These are phyloP conservation scores for Themeda triandra DNA, from an alignment of 176 grass and related monocot genomes.

Conservation along the genomic window DNA sequence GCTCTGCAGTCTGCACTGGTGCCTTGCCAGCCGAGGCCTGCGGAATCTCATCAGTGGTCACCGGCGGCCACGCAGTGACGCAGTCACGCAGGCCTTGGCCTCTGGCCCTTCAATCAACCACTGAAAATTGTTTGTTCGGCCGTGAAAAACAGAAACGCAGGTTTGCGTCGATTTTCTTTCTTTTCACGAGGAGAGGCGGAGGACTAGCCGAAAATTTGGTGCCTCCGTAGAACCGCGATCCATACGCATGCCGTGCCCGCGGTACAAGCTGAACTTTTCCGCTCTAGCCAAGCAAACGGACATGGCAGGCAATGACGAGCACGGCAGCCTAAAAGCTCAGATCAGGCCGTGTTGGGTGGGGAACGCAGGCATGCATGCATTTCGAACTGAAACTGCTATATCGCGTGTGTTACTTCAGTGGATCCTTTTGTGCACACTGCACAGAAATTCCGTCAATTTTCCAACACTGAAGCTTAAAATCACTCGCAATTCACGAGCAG, in stretches of 20 bases:
- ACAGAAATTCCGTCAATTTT: not conserved
- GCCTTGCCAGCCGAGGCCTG: not conserved
- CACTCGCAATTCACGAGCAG: not conserved
- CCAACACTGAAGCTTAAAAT: not conserved
- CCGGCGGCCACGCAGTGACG: not conserved
- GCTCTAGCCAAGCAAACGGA: too few relatives aligned
- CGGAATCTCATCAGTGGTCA: not conserved
- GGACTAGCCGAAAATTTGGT: not conserved
- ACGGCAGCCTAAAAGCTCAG: too few relatives aligned
- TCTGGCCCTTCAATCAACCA: not conserved
- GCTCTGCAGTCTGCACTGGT: not conserved
- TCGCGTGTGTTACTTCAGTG: not conserved
- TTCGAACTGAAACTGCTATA: not conserved
- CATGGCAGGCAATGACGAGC: too few relatives aligned
- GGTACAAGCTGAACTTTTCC: too few relatives aligned
- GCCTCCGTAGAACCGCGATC: not conserved
- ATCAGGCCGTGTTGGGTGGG: too few relatives aligned
- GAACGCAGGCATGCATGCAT: not conserved
- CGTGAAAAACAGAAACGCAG: not conserved
- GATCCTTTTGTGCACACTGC: not conserved
- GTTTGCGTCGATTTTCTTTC: not conserved
- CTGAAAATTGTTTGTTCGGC: not conserved
- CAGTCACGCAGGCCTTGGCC: too few relatives aligned
- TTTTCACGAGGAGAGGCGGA: not conserved
- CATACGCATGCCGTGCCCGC: not conserved